phyloP scores from a whole-genome alignment of 257 asterid genomes.

The Solanum pimpinellifolium region DNA sequence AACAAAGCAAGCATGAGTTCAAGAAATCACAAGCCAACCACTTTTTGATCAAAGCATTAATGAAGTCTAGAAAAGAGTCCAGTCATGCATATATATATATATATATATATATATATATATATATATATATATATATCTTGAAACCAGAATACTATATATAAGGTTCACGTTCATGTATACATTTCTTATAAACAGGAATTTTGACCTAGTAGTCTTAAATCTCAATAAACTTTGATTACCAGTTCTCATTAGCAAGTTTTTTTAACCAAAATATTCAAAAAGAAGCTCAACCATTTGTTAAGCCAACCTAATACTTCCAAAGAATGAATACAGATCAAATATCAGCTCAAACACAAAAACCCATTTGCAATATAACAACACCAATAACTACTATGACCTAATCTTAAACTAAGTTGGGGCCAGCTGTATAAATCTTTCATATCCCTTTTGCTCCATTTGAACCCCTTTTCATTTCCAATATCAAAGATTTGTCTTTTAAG shows the following conservation, averaged over 20 bases:
- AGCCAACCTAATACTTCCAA: background rate
- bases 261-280: background rate
- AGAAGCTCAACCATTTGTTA: background rate
- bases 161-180: background rate
- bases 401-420: background rate
- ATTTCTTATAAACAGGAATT: background rate
- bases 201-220: background rate
- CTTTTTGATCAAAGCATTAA: background rate
- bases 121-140: background rate
- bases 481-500: background rate
- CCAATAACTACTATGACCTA: background rate
- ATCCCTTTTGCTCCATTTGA: background rate
- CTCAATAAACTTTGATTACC: background rate
- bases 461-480: background rate
- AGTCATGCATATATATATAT: background rate
- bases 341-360: background rate
- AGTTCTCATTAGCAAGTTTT: background rate
- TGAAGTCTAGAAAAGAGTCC: background rate
- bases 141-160: background rate
- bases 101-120: too few species aligned
- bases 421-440: background rate
- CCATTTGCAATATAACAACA: background rate
- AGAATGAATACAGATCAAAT: background rate
- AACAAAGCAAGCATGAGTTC: background rate
- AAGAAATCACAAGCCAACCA: background rate